phyloP scores from a whole-genome alignment of 345 rosid genomes.

The Erucastrum elatum region DNA sequence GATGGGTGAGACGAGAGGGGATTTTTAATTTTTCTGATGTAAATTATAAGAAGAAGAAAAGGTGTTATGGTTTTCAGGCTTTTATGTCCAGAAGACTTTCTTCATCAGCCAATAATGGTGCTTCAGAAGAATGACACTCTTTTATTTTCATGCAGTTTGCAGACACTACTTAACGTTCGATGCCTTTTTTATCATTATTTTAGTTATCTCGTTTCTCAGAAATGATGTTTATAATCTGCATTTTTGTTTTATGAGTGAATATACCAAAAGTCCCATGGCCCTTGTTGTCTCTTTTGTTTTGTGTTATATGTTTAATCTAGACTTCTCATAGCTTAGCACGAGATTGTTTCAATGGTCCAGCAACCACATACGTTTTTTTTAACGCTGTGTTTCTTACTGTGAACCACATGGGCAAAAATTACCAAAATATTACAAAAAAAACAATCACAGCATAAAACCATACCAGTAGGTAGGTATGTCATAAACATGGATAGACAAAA shows the following conservation, averaged over 20 bases:
- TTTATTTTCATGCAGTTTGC: constrained; percentile 12
- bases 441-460: too few species aligned
- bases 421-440: too few species aligned
- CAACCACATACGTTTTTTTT: too few species aligned
- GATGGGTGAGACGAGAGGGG: constrained; percentile 25
- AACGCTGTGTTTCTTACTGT: too few species aligned
- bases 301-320: neutral
- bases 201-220: constrained; percentile 1
- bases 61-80: constrained; percentile 3
- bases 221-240: constrained; percentile 1
- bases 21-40: constrained; percentile 15
- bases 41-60: constrained; percentile 10
- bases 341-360: neutral
- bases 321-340: neutral
- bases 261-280: neutral
- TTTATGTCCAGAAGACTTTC: constrained; percentile 5
- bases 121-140: constrained; percentile 19
- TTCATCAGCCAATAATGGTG: constrained; percentile 24
- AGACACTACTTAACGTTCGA: neutral
- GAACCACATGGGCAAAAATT: too few species aligned
- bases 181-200: constrained; percentile 4
- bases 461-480: too few species aligned
- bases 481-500: too few species aligned
- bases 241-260: neutral
- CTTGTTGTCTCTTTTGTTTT: neutral